phyloP scores from a whole-genome alignment of 148 eudicot genomes.

The Diospyros lotus region DNA sequence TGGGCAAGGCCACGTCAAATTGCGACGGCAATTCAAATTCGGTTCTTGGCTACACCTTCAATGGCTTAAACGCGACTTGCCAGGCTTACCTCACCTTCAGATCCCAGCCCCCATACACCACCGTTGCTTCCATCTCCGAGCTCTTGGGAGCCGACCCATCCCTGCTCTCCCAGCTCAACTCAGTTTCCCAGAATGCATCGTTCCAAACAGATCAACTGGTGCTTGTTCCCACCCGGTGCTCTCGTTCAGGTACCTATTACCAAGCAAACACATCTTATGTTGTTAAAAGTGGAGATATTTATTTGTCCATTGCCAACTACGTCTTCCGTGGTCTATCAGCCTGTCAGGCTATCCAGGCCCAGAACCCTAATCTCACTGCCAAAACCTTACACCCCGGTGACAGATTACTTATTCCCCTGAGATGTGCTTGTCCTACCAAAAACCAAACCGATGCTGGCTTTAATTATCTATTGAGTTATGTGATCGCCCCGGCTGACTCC shows the following conservation, averaged over 20 bases:
- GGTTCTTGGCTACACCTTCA: constrained; percentile 62
- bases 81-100: constrained; percentile 66
- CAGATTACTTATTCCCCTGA: constrained; percentile 53
- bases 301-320: constrained; percentile 33
- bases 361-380: constrained; percentile 26
- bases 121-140: constrained; percentile 49
- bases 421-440: constrained; percentile 90
- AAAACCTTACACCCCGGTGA: constrained; percentile 25
- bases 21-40: constrained; percentile 47
- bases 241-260: constrained; percentile 63
- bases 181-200: constrained; percentile 26
- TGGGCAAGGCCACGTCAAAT: constrained; percentile 17
- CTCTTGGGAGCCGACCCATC: constrained; percentile 40
- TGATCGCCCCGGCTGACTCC: constrained; percentile 26
- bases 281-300: constrained; percentile 24
- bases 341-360: constrained; percentile 52
- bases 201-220: constrained; percentile 43
- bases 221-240: constrained; percentile 68
- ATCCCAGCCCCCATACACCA: constrained; percentile 45
- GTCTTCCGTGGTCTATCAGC: constrained; percentile 68
- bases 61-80: constrained; percentile 57
- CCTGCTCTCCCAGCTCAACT: constrained; percentile 46
- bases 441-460: constrained; percentile 51
- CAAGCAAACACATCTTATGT: constrained; percentile 54
- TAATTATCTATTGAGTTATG: constrained; percentile 64